Percentiles rank a stretch among this genome's conserved stretches.
Evolutionary conservation across 2,329 filamentous ascomycete species (phyloP).

Genomic region (Neofusicoccum laricinum): DNA sequence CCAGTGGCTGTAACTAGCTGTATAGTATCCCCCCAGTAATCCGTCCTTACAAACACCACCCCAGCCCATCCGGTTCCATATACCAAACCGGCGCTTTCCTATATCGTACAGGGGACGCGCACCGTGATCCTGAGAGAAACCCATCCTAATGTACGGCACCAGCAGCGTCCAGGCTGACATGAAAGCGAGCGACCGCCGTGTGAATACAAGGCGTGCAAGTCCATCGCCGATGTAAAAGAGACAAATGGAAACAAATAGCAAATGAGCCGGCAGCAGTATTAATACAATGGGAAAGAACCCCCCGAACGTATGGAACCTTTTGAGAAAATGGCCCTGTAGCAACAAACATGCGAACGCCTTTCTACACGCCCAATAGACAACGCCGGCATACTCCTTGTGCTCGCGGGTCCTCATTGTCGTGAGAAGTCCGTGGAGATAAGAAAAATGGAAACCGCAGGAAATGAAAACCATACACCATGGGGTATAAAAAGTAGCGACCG

Average conservation of each 20-base stretch:
- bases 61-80: constrained; percentile 1
- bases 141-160: constrained; percentile 10
- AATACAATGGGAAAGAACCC: constrained; percentile 11
- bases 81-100: constrained; percentile 10
- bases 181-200: constrained; percentile 15
- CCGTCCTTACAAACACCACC: constrained; percentile 7
- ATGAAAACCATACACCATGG: constrained; percentile 15
- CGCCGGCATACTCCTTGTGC: constrained; percentile 9
- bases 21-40: constrained; percentile 8
- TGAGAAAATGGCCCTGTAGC: constrained; percentile 8
- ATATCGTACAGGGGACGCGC: constrained; percentile 14
- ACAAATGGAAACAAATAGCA: constrained; percentile 1
- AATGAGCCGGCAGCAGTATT: constrained; percentile 7
- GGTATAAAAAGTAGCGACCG: constrained; percentile 22
- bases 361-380: constrained; percentile 6
- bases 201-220: constrained; percentile 7
- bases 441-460: constrained; percentile 1
- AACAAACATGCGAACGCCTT: constrained; percentile 2
- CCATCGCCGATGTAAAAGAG: constrained; percentile 11
- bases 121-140: constrained; percentile 7
- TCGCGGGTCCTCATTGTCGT: constrained; percentile 1
- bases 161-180: constrained; percentile 16
- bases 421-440: constrained; percentile 1
- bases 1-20: constrained; percentile 10
- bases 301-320: not conserved